Evolutionary conservation across 768 basidiomycete genomes (phyloP).

Genomic region (Phylloporus scabripes): DNA sequence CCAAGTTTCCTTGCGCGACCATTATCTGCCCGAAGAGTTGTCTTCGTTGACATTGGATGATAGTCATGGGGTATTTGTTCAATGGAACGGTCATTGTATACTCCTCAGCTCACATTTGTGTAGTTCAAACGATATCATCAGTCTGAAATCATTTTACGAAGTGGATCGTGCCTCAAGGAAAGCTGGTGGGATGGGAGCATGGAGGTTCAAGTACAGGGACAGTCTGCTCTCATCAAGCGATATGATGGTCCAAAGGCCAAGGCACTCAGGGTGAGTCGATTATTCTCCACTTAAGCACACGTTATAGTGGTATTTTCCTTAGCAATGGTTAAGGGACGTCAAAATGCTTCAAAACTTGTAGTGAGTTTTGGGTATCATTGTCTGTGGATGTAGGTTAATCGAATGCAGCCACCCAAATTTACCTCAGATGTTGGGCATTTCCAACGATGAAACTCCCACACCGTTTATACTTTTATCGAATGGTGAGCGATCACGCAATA

Average conservation of each 20-base stretch:
- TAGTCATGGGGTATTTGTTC: conserved; percentile 31
- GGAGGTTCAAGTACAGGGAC: conserved; percentile 38
- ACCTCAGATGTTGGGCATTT: conserved; percentile 50
- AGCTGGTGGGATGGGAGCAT: conserved; percentile 47
- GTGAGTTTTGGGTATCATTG: conserved; percentile 26
- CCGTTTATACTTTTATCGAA: conserved; percentile 51
- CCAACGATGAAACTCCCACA: conserved; percentile 38
- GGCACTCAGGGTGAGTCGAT: conserved; percentile 32
- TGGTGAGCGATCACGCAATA: conserved; percentile 24
- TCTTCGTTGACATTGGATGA: conserved; percentile 19
- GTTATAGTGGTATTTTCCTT: background rate
- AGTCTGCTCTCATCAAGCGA: conserved; percentile 37
- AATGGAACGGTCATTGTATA: too few relatives aligned
- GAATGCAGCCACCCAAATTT: conserved; percentile 43
- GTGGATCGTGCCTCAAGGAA: conserved; percentile 32
- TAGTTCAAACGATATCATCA: conserved; percentile 49
- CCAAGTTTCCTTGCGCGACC: conserved; percentile 15
- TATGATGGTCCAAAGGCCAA: conserved; percentile 36
- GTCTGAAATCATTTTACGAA: conserved; percentile 39
- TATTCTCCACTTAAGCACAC: background rate
- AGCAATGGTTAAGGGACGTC: conserved; percentile 49
- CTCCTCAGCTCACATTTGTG: conserved; percentile 6
- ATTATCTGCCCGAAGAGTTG: conserved; percentile 19
- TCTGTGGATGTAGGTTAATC: background rate
- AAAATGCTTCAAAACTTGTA: conserved; percentile 46